A percentile compares a stretch with the other conserved stretches of the same genome.
Evolutionary conservation across 2,329 filamentous ascomycete species (phyloP).

Genomic region (Massarina eburnea): DNA sequence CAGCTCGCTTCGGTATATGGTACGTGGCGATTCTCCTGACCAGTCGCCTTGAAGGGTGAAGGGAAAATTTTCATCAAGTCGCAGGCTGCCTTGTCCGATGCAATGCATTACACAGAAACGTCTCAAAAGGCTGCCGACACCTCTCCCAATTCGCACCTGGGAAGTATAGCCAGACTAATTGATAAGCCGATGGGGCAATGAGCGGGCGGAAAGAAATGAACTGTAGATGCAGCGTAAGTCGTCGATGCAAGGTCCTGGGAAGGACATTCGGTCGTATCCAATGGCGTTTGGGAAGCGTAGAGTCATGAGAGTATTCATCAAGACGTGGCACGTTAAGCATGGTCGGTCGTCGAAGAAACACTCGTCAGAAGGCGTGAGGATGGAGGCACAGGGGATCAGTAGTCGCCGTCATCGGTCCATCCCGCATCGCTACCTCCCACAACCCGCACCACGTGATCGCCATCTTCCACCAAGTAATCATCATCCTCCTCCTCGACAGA

Average conservation of each 20-base stretch:
- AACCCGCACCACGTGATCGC: conserved; percentile 47
- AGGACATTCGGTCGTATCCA: conserved; percentile 8
- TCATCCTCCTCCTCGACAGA: conserved; percentile 49
- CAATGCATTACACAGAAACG: conserved; percentile 23
- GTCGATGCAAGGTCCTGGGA: conserved; percentile 5
- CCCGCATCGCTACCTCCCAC: conserved; percentile 54
- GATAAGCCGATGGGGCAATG: too few relatives aligned
- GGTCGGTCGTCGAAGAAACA: conserved; percentile 10
- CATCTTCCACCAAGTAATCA: conserved; percentile 43
- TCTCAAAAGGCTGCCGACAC: conserved; percentile 2
- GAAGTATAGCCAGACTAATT: too few relatives aligned
- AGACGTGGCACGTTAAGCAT: conserved; percentile 17
- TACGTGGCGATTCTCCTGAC: conserved; percentile 34
- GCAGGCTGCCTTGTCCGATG: conserved; percentile 10
- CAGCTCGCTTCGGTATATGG: conserved; percentile 10
- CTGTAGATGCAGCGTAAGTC: not conserved
- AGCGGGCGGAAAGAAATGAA: not conserved
- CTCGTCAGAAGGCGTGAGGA: conserved; percentile 1
- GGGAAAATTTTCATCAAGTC: conserved; percentile 2
- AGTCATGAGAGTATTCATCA: conserved; percentile 13
- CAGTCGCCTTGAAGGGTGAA: conserved; percentile 2
- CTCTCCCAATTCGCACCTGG: too few relatives aligned
- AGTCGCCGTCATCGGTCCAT: conserved; percentile 55
- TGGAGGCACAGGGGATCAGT: conserved; percentile 20
- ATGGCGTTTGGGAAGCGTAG: conserved; percentile 1